Percentiles rank a stretch among this genome's conserved stretches.
phyloP scores from a whole-genome alignment of 2,329 filamentous ascomycete genomes.

The Colletotrichum costaricense region DNA sequence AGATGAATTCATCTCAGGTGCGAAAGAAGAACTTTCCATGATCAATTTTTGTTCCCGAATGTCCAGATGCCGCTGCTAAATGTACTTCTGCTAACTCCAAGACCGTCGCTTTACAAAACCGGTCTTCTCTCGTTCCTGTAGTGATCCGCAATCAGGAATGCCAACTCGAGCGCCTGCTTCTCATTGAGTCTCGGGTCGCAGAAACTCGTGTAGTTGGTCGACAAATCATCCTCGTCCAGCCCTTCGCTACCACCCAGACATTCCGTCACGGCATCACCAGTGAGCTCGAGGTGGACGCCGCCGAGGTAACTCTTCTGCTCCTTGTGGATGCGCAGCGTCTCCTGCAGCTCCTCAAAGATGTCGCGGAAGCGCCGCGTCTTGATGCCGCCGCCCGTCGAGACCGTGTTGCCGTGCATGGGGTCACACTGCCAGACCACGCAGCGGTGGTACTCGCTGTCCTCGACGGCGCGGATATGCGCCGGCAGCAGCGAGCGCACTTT shows the following conservation, averaged over 20 bases:
- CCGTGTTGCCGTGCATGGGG: conserved; percentile 93
- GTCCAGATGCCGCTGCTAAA: not conserved
- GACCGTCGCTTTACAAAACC: not conserved
- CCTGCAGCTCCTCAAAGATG: conserved; percentile 87
- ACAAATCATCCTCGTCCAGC: conserved; percentile 87
- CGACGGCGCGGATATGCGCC: conserved; percentile 88
- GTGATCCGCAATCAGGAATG: conserved; percentile 91
- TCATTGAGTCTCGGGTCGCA: conserved; percentile 96
- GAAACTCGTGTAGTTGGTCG: conserved; percentile 93
- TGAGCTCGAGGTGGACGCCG: conserved; percentile 94
- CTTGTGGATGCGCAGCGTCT: conserved; percentile 87
- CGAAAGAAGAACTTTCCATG: conserved; percentile 19
- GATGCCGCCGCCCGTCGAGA: conserved; percentile 77
- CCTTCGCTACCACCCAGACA: conserved; percentile 92
- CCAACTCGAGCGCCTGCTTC: conserved; percentile 95
- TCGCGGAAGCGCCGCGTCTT: conserved; percentile 94
- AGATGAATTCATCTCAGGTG: not conserved
- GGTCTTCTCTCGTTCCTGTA: conserved; percentile 58
- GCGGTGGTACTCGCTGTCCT: conserved; percentile 75
- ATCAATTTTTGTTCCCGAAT: conserved; percentile 5
- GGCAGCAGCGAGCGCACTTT: conserved; percentile 83
- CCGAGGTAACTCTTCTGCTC: conserved; percentile 87
- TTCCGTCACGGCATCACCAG: conserved; percentile 95
- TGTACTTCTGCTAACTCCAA: not conserved
- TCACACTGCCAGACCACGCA: conserved; percentile 97